phyloP scores from a whole-genome alignment of 2,329 filamentous ascomycete genomes.

The Trichoderma sp. region DNA sequence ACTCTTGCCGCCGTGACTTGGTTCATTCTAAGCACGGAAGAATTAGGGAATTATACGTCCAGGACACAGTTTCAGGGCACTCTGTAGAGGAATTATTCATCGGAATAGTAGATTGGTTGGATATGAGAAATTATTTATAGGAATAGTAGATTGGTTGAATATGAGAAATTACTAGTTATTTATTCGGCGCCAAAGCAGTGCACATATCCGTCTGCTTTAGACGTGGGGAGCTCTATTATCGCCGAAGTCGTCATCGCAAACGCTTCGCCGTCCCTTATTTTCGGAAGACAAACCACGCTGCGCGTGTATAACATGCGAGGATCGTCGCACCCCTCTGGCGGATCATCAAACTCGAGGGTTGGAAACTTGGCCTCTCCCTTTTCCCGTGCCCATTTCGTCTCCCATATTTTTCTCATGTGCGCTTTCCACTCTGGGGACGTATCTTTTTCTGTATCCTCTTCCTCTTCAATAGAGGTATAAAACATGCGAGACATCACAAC shows the following conservation, averaged over 20 bases:
- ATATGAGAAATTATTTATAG: background rate
- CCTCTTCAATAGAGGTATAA: background rate
- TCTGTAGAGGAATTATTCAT: background rate
- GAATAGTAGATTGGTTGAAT: background rate
- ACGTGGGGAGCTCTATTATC: background rate
- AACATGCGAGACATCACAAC: conserved; percentile 4
- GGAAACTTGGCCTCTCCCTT: conserved; percentile 9
- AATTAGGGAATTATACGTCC: background rate
- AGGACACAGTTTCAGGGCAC: background rate
- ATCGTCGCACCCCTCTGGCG: background rate
- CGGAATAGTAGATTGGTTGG: background rate
- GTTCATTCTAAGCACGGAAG: background rate
- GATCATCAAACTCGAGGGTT: background rate
- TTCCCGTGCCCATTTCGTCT: background rate
- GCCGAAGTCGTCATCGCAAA: conserved; percentile 11
- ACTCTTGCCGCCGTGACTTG: background rate
- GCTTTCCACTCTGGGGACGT: background rate
- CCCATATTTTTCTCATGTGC: background rate
- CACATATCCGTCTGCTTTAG: background rate
- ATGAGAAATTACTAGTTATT: background rate
- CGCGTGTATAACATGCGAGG: background rate
- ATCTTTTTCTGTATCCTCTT: background rate
- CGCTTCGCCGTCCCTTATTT: background rate
- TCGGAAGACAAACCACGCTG: background rate
- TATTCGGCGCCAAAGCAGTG: background rate